Evolutionary conservation across 805 yeast species (phyloP).

Genomic region (Maudiozyma bulderi): DNA sequence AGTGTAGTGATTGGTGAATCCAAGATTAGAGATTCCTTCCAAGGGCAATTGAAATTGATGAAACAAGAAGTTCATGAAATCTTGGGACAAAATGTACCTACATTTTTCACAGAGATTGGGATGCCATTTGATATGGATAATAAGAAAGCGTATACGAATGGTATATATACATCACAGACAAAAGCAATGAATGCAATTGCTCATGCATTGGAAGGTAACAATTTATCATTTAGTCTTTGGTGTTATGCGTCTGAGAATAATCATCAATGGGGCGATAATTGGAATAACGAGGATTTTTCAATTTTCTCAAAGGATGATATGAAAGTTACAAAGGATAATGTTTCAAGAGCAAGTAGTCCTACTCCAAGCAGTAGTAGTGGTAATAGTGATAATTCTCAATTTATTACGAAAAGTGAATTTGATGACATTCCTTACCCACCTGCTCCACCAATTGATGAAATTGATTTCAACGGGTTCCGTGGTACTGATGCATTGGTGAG

Average conservation of each 20-base stretch:
- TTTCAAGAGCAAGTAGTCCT: not conserved
- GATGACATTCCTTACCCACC: constrained; percentile 8
- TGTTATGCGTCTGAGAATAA: constrained; percentile 64
- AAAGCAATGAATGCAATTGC: constrained; percentile 76
- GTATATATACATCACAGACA: constrained; percentile 65
- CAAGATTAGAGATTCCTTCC: constrained; percentile 63
- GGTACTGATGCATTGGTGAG: constrained; percentile 68
- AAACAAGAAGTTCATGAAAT: constrained; percentile 49
- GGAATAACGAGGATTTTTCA: constrained; percentile 93
- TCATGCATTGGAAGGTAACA: constrained; percentile 66
- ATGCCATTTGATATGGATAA: constrained; percentile 94
- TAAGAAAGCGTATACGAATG: constrained; percentile 56
- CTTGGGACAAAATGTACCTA: constrained; percentile 59
- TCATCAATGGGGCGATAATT: constrained; percentile 81
- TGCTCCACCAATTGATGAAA: constrained; percentile 1
- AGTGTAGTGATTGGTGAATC: constrained; percentile 76
- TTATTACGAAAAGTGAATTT: constrained; percentile 2
- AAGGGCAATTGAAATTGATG: constrained; percentile 59
- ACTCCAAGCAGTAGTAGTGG: not conserved
- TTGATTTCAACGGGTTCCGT: constrained; percentile 46
- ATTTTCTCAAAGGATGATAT: constrained; percentile 65
- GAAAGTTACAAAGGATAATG: not conserved
- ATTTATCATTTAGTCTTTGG: constrained; percentile 76
- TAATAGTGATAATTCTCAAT: not conserved
- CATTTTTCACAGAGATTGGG: constrained; percentile 88